Evolutionary conservation across 2,329 filamentous ascomycete species (phyloP).

Genomic region (Trichoderma lentiforme): DNA sequence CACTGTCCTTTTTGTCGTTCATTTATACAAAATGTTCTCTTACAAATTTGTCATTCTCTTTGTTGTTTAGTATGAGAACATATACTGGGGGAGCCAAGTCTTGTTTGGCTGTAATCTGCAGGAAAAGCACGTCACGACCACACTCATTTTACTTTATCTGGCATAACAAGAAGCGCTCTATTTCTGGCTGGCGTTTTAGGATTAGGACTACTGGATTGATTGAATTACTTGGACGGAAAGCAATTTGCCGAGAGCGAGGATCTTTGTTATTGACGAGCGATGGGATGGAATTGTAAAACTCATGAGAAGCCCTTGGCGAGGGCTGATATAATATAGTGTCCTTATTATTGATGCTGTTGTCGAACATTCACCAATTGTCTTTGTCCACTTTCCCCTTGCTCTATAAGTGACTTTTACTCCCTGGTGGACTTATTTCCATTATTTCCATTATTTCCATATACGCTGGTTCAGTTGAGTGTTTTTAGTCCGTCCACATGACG

Average conservation of each 20-base stretch:
- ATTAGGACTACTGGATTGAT: background rate
- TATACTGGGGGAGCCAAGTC: background rate
- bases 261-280: background rate
- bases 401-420: background rate
- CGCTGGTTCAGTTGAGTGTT: background rate
- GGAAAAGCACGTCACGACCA: background rate
- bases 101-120: background rate
- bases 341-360: background rate
- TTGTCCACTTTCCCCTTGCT: background rate
- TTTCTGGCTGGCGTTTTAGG: background rate
- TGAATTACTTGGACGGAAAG: background rate
- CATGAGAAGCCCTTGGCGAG: background rate
- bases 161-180: background rate
- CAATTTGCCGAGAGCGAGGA: background rate
- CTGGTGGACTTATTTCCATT: too few relatives aligned
- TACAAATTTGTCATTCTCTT: background rate
- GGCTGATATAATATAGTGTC: background rate
- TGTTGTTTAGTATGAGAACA: background rate
- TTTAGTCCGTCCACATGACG: background rate
- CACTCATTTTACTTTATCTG: slow-evolving; percentile 7
- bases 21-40: background rate
- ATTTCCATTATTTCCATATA: background rate
- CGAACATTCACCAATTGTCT: background rate
- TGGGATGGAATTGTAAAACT: background rate
- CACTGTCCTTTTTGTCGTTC: background rate